phyloP scores from a whole-genome alignment of 2,329 filamentous ascomycete genomes.

The Pseudocercospora musae region DNA sequence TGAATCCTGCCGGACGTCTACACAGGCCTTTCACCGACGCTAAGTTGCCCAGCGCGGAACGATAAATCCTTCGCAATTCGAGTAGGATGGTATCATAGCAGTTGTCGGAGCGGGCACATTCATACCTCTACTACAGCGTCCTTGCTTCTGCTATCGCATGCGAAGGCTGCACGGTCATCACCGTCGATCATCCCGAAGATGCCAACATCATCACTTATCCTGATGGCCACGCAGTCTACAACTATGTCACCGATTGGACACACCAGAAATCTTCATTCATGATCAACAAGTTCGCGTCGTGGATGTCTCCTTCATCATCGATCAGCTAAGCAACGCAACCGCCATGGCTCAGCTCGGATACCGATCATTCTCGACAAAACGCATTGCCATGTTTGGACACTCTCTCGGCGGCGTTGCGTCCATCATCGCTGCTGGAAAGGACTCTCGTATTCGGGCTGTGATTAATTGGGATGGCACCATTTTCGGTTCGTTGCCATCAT shows the following conservation, averaged over 20 bases:
- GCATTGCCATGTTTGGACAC: slow-evolving; percentile 23
- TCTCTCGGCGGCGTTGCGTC: slow-evolving; percentile 27
- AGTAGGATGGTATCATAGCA: too few species aligned
- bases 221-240: slow-evolving; percentile 37
- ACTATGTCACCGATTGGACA: slow-evolving; percentile 19
- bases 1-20: too few species aligned
- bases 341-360: slow-evolving; percentile 1
- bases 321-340: slow-evolving; percentile 29
- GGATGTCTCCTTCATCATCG: slow-evolving; percentile 41
- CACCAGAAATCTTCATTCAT: background rate
- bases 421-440: slow-evolving; percentile 15
- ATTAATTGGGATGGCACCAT: slow-evolving; percentile 25
- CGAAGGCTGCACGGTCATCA: slow-evolving; percentile 46
- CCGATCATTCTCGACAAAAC: background rate
- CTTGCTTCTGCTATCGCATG: slow-evolving; percentile 48
- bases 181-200: slow-evolving; percentile 52
- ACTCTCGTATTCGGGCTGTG: slow-evolving; percentile 24
- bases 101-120: too few species aligned
- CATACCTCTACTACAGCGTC: slow-evolving; percentile 42
- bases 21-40: too few species aligned
- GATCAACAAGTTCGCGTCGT: slow-evolving; percentile 14
- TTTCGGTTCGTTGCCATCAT: slow-evolving; percentile 21
- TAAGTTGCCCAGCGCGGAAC: background rate
- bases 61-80: background rate
- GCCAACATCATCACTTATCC: slow-evolving; percentile 48